phyloP scores from a whole-genome alignment of 116 monocot species.

The Trichopus zeylanicus region DNA sequence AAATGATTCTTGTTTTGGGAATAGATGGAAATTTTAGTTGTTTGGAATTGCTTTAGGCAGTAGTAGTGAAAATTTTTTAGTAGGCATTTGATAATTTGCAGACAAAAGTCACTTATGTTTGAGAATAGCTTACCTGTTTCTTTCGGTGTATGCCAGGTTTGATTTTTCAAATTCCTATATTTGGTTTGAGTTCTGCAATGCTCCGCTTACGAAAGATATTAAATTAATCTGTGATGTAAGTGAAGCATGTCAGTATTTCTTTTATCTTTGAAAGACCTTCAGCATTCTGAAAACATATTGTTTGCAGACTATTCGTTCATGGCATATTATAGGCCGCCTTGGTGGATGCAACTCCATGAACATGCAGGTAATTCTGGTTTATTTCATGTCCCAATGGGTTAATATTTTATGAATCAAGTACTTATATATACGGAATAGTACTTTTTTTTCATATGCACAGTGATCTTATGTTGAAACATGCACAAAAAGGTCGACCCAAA shows the following conservation, averaged over 20 bases:
- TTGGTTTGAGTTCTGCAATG: conserved; percentile 92
- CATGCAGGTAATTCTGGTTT: conserved; percentile 63
- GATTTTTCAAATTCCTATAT: conserved; percentile 82
- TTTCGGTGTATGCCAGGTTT: conserved; percentile 43
- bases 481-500: too few relatives aligned
- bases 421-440: neutral
- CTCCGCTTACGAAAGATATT: conserved; percentile 59
- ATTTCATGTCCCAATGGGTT: neutral
- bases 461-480: too few relatives aligned
- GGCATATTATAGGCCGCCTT: conserved; percentile 94
- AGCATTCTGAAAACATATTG: conserved; percentile 5
- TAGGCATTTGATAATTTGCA: neutral
- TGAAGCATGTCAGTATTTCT: conserved; percentile 3
- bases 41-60: neutral
- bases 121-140: neutral
- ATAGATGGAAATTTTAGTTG: neutral
- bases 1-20: neutral
- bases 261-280: conserved; percentile 4
- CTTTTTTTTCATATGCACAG: too few relatives aligned
- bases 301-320: conserved; percentile 68
- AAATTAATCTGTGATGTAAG: conserved; percentile 84
- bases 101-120: neutral
- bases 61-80: neutral
- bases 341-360: conserved; percentile 99
- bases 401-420: neutral